Base-by-base conservation (phyloP, 2,329 filamentous ascomycete species). In the Verticillium alfalfae region DNA sequence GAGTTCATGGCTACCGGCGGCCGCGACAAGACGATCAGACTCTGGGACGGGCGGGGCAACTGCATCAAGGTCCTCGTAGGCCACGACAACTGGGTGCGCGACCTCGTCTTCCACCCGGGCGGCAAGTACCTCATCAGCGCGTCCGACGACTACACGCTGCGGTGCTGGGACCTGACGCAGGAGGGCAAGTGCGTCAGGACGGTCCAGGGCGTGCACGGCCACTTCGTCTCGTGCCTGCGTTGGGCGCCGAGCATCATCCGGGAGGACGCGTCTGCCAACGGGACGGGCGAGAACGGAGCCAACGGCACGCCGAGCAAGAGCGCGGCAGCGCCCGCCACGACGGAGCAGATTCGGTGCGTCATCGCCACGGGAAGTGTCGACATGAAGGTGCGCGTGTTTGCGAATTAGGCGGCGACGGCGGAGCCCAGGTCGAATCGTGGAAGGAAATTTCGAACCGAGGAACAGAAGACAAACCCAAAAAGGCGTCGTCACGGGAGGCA, bases 11-110 rank as follows among this genome's bases (percentile, higher is more conserved):
- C 93, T 0, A 97, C 93, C 0, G 94, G 92, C 10, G 90, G 90
- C 9, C 83, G 94, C 73, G 94, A 97, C 75, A 97, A 97, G 79
- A 90, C 88, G 0, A 96, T 98, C 71, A 89, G 88, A 69, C 78
- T 98, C 7, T 97, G 93, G 92, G 92, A 97, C 72, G 84, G 88
- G 12, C 85, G 92, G 60, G 94, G 94, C 37, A 92, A 89, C 12
- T 86, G 92, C 66, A 87, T 97, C 71, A 94, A 92, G 73, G 95
- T 90, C 0, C 80, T 98, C 1, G 78, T 87, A 1, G 94, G 94
- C 1, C 94, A 97, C 72, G 93, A 97, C 73, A 97, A 97, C 72
- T 98, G 94, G 94, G 87, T 98, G 9, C 87, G 92, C 37, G 90
- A 85, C 0, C 76, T 97, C 6, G 87, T 92, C 10, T 98, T 97